phyloP scores from a whole-genome alignment of 2,329 filamentous ascomycete species.

The Colletotrichum shisoi region DNA sequence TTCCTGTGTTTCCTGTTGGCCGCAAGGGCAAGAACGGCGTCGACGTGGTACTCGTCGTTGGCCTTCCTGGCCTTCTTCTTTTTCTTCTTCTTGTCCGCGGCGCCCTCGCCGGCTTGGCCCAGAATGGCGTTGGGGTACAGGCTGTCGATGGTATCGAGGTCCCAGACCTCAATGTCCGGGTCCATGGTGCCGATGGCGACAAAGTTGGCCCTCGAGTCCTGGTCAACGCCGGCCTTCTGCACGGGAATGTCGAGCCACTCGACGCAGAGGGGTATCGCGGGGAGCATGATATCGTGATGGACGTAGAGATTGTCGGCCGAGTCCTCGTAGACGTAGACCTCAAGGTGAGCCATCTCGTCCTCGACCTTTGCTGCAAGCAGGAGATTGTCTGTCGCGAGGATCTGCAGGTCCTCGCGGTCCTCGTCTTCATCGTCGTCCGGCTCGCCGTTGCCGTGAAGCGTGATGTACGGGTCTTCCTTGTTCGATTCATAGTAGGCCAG shows the following conservation, averaged over 20 bases:
- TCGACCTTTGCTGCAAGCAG: conserved; percentile 92
- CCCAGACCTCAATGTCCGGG: conserved; percentile 98
- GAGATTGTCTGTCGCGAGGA: conserved; percentile 90
- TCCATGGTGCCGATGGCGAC: conserved; percentile 97
- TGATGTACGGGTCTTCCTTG: conserved; percentile 96
- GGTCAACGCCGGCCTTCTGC: conserved; percentile 69
- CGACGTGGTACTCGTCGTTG: conserved; percentile 92
- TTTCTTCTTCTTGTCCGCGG: conserved; percentile 74
- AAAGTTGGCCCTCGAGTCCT: conserved; percentile 81
- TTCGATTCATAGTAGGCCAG: conserved; percentile 94
- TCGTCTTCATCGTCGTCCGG: conserved; percentile 81
- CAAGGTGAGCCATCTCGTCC: conserved; percentile 94
- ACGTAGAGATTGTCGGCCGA: conserved; percentile 96
- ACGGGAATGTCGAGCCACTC: conserved; percentile 97
- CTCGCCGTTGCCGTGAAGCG: conserved; percentile 72
- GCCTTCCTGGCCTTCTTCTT: conserved; percentile 90
- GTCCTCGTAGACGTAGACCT: conserved; percentile 98
- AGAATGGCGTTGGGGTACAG: conserved; percentile 98
- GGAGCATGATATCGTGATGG: conserved; percentile 99
- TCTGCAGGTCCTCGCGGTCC: conserved; percentile 91
- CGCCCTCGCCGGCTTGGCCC: conserved; percentile 71
- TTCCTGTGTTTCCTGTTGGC: conserved; percentile 95
- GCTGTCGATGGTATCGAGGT: conserved; percentile 92
- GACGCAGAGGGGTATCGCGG: conserved; percentile 91
- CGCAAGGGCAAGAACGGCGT: conserved; percentile 88